Evolutionary conservation across 2,329 filamentous ascomycete species (phyloP).

Genomic region (Phoma sp.): DNA sequence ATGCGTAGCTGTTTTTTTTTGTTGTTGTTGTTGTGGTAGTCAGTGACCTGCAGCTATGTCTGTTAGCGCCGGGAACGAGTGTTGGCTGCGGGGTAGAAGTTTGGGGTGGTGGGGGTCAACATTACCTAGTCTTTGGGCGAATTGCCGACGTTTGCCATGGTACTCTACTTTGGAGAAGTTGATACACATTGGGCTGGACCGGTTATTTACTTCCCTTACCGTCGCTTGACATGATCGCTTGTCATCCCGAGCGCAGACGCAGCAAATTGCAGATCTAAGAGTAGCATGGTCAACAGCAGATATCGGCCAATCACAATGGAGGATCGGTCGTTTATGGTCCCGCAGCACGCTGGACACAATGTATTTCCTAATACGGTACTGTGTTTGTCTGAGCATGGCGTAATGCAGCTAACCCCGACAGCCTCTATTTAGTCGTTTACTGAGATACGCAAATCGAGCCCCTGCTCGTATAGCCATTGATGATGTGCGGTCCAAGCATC

Average conservation of each 20-base stretch:
- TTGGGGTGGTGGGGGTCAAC: conserved; percentile 1
- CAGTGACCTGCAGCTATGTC: neutral
- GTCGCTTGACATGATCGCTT: no score
- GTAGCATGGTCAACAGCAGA: neutral
- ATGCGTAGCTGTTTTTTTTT: no score
- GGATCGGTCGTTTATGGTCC: conserved; percentile 36
- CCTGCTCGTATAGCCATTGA: conserved; percentile 48
- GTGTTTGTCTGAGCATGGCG: neutral
- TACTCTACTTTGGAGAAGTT: neutral
- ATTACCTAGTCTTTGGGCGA: conserved; percentile 4
- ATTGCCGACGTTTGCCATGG: conserved; percentile 32
- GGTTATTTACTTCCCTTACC: no score
- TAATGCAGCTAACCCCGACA: conserved; percentile 11
- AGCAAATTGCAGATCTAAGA: neutral
- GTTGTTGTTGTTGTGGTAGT: neutral
- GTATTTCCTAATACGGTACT: conserved; percentile 43
- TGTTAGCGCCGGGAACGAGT: conserved; percentile 20
- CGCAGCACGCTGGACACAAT: conserved; percentile 34
- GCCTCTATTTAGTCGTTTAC: conserved; percentile 50
- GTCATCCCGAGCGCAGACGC: no score
- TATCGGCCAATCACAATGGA: conserved; percentile 25
- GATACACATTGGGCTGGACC: no score
- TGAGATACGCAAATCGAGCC: conserved; percentile 47
- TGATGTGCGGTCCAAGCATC: conserved; percentile 46
- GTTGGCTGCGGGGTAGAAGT: conserved; percentile 29